These are phyloP conservation scores for Endoconidiophora polonica DNA, from an alignment of 2,329 filamentous ascomycete species.

Conservation along the genomic window DNA sequence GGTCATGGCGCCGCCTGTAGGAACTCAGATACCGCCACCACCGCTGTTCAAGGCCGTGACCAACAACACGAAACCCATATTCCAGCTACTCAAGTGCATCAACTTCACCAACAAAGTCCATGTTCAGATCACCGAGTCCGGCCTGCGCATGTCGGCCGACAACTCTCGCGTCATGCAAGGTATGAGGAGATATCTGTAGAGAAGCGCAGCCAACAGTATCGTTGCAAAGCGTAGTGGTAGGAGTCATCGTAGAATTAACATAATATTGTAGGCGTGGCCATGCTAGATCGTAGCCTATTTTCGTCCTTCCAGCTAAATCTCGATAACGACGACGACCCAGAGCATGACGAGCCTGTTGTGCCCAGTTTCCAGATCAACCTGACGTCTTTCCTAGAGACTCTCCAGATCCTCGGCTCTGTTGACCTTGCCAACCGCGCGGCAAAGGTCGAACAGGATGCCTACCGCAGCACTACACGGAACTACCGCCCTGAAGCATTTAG, in stretches of 20 bases:
- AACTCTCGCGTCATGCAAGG: conserved; percentile 86
- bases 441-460: conserved; percentile 42
- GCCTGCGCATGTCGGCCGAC: conserved; percentile 74
- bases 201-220: too few species aligned
- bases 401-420: conserved; percentile 88
- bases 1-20: neutral
- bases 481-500: conserved; percentile 61
- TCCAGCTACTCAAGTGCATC: conserved; percentile 43
- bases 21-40: conserved; percentile 15
- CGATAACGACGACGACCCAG: conserved; percentile 21
- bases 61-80: conserved; percentile 60
- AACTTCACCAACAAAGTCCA: conserved; percentile 41
- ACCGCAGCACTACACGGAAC: conserved; percentile 44
- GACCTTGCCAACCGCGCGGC: conserved; percentile 43
- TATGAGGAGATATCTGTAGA: conserved; percentile 21
- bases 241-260: neutral
- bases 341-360: conserved; percentile 27
- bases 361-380: conserved; percentile 79
- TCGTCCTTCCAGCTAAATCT: conserved; percentile 61
- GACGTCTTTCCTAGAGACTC: conserved; percentile 71
- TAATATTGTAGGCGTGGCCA: conserved; percentile 34
- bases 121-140: conserved; percentile 65
- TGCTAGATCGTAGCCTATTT: conserved; percentile 79
- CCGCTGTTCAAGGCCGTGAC: conserved; percentile 60
- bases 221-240: conserved; percentile 5